A percentile compares a stretch with the other conserved stretches of the same genome.
These are phyloP conservation scores for Penstemon eatonii DNA, from an alignment of 257 asterid genomes.

Conservation along the genomic window DNA sequence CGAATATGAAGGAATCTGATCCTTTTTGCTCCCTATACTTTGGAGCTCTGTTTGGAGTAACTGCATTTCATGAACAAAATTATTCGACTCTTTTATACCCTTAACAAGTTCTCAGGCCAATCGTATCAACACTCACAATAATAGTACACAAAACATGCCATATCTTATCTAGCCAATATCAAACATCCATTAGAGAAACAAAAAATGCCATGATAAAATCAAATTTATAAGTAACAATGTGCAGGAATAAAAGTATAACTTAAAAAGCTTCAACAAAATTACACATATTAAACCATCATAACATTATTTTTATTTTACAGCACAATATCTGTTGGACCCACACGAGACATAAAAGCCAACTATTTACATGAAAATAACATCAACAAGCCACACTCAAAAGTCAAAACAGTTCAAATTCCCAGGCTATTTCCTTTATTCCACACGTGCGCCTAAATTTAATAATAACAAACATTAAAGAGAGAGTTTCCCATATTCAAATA, in stretches of 20 bases:
- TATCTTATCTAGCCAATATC: too few relatives aligned
- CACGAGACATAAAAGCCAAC: conserved; percentile 21
- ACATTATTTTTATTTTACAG: conserved; percentile 38
- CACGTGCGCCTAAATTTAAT: conserved; percentile 28
- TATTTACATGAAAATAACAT: conserved; percentile 46
- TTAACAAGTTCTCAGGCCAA: not conserved
- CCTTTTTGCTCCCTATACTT: too few relatives aligned
- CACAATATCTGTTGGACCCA: conserved; percentile 29
- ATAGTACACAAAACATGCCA: not conserved
- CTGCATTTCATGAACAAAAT: not conserved
- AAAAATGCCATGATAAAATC: conserved; percentile 1
- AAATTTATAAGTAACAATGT: not conserved
- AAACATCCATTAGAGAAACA: not conserved
- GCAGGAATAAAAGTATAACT: not conserved
- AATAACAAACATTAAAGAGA: conserved; percentile 29
- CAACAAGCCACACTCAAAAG: conserved; percentile 25
- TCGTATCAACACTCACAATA: not conserved
- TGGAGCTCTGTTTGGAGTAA: too few relatives aligned
- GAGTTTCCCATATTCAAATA: conserved; percentile 27
- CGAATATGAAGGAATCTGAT: not conserved
- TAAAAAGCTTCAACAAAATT: conserved; percentile 6
- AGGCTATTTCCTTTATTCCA: conserved; percentile 39
- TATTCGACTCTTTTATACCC: not conserved
- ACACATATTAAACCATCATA: conserved; percentile 30
- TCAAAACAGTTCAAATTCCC: not conserved